phyloP scores from a whole-genome alignment of 345 rosid species.

The Stellera chamaejasme region DNA sequence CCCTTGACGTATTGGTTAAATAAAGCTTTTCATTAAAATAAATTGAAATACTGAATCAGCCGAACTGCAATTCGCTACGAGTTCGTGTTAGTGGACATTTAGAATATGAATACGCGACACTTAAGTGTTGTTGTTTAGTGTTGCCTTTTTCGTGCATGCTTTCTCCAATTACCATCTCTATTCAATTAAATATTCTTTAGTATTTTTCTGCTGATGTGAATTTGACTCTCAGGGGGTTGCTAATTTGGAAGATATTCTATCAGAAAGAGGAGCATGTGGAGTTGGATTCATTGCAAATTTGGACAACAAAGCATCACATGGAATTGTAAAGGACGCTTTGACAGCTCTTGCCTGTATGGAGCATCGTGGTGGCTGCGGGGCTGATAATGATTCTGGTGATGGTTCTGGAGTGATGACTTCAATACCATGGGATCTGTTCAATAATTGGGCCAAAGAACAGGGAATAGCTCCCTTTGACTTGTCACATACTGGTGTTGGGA shows the following conservation, averaged over 20 bases:
- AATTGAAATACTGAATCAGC: no score
- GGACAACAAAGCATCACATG: constrained; percentile 81
- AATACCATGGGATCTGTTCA: constrained; percentile 87
- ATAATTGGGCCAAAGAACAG: constrained; percentile 68
- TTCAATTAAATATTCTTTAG: not conserved
- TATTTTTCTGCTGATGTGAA: constrained; percentile 1
- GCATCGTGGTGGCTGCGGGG: constrained; percentile 99
- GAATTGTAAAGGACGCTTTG: constrained; percentile 74
- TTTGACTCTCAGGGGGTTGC: constrained; percentile 44
- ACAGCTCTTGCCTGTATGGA: constrained; percentile 96
- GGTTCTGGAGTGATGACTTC: constrained; percentile 97
- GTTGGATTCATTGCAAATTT: constrained; percentile 99
- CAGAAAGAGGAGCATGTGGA: constrained; percentile 99
- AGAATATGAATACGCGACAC: no score
- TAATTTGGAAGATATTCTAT: constrained; percentile 72
- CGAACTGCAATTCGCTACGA: no score
- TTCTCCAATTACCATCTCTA: not conserved
- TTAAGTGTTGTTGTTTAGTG: no score
- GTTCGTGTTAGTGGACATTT: no score
- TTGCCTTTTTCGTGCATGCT: no score
- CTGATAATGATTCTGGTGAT: constrained; percentile 98
- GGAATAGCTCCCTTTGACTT: constrained; percentile 73
- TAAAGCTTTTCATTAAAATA: no score
- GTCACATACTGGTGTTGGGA: constrained; percentile 90
- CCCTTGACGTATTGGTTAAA: no score